phyloP scores from a whole-genome alignment of 352 stramenopile genomes.

The Pythium periplocum region DNA sequence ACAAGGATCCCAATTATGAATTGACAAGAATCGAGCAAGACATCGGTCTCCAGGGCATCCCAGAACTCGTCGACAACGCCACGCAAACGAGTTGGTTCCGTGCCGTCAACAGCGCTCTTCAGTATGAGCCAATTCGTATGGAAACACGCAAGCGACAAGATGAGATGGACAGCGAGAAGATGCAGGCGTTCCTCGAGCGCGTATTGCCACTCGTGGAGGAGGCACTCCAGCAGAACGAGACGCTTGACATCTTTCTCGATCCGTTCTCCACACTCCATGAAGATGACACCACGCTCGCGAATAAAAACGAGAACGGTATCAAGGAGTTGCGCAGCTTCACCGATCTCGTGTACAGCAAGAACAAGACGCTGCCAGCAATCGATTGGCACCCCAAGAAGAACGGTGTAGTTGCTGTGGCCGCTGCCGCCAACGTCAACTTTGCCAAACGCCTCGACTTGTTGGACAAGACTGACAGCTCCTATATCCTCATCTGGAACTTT shows the following conservation, averaged over 20 bases:
- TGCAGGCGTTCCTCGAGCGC: constrained; percentile 61
- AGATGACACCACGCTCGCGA: constrained; percentile 50
- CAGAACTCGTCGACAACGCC: constrained; percentile 53
- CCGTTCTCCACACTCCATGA: constrained; percentile 68
- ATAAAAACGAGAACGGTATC: constrained; percentile 88
- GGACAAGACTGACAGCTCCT: constrained; percentile 79
- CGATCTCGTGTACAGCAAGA: constrained; percentile 93
- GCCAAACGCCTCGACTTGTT: constrained; percentile 74
- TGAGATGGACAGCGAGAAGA: constrained; percentile 65
- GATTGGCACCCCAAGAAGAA: constrained; percentile 90
- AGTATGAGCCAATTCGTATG: constrained; percentile 76
- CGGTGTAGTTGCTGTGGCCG: constrained; percentile 84
- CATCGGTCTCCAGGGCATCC: constrained; percentile 67
- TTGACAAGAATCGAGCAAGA: constrained; percentile 74
- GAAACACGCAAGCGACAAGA: constrained; percentile 21
- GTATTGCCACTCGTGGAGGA: constrained; percentile 68
- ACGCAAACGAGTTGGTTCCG: constrained; percentile 85
- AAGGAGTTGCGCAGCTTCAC: constrained; percentile 91
- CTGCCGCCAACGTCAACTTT: constrained; percentile 83
- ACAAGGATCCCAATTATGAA: constrained; percentile 83
- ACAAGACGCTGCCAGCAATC: constrained; percentile 83
- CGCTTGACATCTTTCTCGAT: constrained; percentile 80
- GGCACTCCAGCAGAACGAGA: constrained; percentile 82
- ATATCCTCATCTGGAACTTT: constrained; percentile 94
- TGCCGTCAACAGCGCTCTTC: constrained; percentile 72